These are phyloP conservation scores for Fusarium sp. DNA, from an alignment of 2,329 filamentous ascomycete genomes.

Conservation along the genomic window DNA sequence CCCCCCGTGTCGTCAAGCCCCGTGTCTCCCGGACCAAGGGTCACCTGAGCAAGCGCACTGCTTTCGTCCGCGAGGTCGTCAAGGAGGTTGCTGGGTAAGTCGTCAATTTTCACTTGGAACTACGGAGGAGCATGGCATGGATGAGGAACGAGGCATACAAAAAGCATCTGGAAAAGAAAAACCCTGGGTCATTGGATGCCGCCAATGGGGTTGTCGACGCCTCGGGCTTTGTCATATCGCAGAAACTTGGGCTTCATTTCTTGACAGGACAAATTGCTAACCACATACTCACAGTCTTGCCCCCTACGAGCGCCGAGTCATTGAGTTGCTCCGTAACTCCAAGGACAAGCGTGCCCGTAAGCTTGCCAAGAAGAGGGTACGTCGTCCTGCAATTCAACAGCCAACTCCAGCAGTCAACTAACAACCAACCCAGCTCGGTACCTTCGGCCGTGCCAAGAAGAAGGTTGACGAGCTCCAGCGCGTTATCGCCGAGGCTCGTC, in stretches of 20 bases:
- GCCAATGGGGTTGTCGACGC: background rate
- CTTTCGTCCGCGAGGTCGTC: slow-evolving; percentile 97
- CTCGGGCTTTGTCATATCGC: background rate
- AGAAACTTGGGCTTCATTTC: background rate
- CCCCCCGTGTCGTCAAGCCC: slow-evolving; percentile 82
- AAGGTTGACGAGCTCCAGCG: slow-evolving; percentile 99
- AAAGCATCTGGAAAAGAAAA: background rate
- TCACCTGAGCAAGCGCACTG: slow-evolving; percentile 95
- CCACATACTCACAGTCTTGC: slow-evolving; percentile 73
- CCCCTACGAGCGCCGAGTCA: slow-evolving; percentile 98
- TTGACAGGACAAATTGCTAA: slow-evolving; percentile 45
- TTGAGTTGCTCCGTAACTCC: slow-evolving; percentile 98
- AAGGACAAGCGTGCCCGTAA: slow-evolving; percentile 99
- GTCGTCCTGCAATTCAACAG: slow-evolving; percentile 55
- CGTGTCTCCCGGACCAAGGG: slow-evolving; percentile 92
- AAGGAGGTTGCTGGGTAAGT: slow-evolving; percentile 97
- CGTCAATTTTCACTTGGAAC: slow-evolving; percentile 14
- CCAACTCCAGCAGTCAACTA: slow-evolving; percentile 37
- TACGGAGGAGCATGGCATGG: background rate
- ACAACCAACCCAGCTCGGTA: slow-evolving; percentile 81
- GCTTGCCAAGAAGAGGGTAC: slow-evolving; percentile 98
- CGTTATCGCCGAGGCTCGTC: slow-evolving; percentile 96
- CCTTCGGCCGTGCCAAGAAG: slow-evolving; percentile 97
- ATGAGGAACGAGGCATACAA: background rate
- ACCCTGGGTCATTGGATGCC: background rate